phyloP scores from a whole-genome alignment of 163 green algal genomes.

The Scenedesmus sp. region DNA sequence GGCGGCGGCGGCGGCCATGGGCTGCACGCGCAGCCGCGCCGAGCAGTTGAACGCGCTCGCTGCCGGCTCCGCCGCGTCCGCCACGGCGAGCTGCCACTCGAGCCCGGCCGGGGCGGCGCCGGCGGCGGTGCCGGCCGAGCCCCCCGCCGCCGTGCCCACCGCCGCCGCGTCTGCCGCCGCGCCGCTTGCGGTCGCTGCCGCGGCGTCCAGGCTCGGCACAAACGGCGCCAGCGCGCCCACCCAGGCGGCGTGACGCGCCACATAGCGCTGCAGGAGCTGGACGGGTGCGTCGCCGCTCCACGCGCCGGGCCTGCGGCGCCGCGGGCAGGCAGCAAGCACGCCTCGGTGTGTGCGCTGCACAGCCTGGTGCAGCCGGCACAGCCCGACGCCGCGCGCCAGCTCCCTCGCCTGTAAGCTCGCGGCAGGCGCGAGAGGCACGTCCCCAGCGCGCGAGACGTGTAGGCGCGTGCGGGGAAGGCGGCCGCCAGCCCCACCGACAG shows the following conservation, averaged over 20 bases:
- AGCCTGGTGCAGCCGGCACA: neutral
- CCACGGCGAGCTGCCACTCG: neutral
- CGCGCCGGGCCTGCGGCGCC: neutral
- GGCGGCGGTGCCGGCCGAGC: too few species aligned
- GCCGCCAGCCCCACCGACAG: conserved; percentile 2
- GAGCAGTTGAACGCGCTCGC: conserved; percentile 20
- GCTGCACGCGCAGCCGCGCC: conserved; percentile 15
- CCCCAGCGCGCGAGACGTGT: too few species aligned
- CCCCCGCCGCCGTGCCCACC: neutral
- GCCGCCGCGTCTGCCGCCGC: neutral
- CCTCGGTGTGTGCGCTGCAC: neutral
- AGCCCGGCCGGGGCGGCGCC: neutral
- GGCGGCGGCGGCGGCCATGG: neutral
- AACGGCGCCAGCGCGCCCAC: neutral
- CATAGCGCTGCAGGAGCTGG: conserved; percentile 12
- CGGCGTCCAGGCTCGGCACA: neutral
- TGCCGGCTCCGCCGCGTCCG: neutral
- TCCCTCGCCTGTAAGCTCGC: conserved; percentile 23
- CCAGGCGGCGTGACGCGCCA: neutral
- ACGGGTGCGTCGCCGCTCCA: conserved; percentile 16
- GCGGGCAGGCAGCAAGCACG: neutral
- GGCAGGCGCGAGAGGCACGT: conserved; percentile 25
- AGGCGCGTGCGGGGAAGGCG: neutral
- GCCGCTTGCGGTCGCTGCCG: neutral
- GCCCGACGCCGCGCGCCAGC: too few species aligned